Conservation (phyloP, 1,284 basidiomycete species). For the Puccinia coronata region DNA sequence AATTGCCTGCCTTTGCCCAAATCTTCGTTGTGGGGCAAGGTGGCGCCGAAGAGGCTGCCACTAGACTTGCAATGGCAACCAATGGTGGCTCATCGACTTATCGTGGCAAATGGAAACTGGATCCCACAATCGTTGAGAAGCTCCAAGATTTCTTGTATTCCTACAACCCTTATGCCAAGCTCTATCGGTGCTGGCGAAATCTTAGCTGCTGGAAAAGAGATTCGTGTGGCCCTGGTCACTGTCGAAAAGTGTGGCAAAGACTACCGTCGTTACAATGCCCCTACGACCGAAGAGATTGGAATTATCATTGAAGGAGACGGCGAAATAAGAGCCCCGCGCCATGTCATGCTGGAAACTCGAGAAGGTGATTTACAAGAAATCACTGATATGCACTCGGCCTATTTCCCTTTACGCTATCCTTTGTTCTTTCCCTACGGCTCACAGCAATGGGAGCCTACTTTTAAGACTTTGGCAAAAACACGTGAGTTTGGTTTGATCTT, state of each 20-base stretch:
- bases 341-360: neutral
- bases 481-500: constrained; percentile 59
- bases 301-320: neutral
- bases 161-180: constrained; percentile 3
- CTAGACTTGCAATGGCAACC: neutral
- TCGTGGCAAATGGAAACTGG: neutral
- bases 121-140: neutral
- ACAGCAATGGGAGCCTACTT: constrained; percentile 20
- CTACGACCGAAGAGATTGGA: neutral
- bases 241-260: neutral
- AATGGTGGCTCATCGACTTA: too few relatives aligned
- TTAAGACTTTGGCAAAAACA: neutral
- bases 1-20: constrained; percentile 5
- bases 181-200: neutral
- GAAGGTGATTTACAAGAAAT: neutral
- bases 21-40: neutral
- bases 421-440: constrained; percentile 13
- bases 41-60: neutral
- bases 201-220: too few relatives aligned
- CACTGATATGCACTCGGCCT: constrained; percentile 1
- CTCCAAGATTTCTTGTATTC: neutral
- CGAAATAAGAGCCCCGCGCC: neutral
- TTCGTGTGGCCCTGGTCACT: neutral
- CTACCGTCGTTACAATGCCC: neutral
- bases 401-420: constrained; percentile 26